These are phyloP conservation scores for Exidia glandulosa DNA, from an alignment of 768 basidiomycete species.

Conservation along the genomic window DNA sequence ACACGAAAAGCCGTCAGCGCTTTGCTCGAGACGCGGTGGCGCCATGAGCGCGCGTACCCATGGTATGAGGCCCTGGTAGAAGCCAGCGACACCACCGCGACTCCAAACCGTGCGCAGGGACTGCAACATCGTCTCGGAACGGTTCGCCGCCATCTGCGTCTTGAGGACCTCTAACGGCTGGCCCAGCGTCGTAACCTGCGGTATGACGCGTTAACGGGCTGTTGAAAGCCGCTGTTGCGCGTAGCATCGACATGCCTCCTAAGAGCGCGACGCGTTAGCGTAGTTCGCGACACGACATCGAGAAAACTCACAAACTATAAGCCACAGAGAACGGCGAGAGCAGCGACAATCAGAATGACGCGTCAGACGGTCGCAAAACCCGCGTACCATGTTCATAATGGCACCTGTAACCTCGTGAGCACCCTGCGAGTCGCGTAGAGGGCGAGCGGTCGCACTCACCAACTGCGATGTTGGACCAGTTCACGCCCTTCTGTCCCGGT, in stretches of 20 bases:
- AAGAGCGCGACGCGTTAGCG: conserved; percentile 11
- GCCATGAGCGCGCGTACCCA: conserved; percentile 51
- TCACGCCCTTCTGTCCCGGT: conserved; percentile 85
- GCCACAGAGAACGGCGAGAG: background rate
- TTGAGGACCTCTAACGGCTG: conserved; percentile 98
- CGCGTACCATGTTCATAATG: conserved; percentile 99
- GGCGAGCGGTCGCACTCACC: conserved; percentile 40
- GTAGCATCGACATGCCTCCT: no score
- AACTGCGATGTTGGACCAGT: conserved; percentile 92
- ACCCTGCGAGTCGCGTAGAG: conserved; percentile 1
- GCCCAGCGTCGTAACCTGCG: conserved; percentile 89
- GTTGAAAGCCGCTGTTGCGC: conserved; percentile 20
- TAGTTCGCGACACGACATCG: background rate
- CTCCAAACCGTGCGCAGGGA: conserved; percentile 82
- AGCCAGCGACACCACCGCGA: conserved; percentile 79
- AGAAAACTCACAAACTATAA: conserved; percentile 25
- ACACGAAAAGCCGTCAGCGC: background rate
- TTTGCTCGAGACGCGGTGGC: background rate
- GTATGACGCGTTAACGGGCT: background rate
- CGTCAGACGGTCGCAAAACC: conserved; percentile 13
- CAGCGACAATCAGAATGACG: conserved; percentile 3
- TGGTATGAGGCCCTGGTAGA: conserved; percentile 97
- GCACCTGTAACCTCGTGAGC: conserved; percentile 43
- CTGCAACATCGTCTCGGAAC: conserved; percentile 80
- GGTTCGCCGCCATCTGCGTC: conserved; percentile 98